Conservation (phyloP, 225 moss, liverwort and hornwort genomes). For the Pseudoscleropodium purum region DNA sequence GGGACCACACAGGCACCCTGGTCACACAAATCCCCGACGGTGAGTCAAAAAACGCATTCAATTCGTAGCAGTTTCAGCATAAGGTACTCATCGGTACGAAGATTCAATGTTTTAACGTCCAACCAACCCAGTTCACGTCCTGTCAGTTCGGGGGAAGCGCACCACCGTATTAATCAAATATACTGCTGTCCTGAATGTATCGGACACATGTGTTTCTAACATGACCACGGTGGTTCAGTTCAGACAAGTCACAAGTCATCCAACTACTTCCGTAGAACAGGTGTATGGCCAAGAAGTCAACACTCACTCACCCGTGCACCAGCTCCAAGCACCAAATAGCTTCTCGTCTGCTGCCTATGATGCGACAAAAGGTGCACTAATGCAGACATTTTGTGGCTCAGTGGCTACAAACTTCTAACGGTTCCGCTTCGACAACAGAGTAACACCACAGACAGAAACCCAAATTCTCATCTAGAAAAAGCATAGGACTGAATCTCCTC, state of each 20-base stretch:
- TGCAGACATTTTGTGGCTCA: neutral
- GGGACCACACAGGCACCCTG: neutral
- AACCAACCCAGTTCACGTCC: neutral
- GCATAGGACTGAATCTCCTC: neutral
- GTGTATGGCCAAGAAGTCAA: neutral
- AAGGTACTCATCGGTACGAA: neutral
- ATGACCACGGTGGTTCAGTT: neutral
- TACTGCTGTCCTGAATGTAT: neutral
- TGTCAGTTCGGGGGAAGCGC: neutral
- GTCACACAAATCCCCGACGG: neutral
- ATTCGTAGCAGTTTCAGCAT: neutral
- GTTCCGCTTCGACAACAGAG: neutral
- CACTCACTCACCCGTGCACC: neutral
- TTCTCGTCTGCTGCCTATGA: neutral
- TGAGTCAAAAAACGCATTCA: neutral
- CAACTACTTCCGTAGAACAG: neutral
- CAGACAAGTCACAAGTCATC: neutral
- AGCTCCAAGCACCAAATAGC: neutral
- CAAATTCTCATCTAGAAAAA: neutral
- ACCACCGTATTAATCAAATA: neutral
- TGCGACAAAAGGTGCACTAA: neutral
- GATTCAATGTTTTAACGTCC: neutral
- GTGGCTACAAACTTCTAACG: neutral
- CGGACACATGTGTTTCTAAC: neutral
- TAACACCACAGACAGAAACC: neutral